phyloP scores from a whole-genome alignment of 345 rosid genomes.

The Arabis hirsuta region DNA sequence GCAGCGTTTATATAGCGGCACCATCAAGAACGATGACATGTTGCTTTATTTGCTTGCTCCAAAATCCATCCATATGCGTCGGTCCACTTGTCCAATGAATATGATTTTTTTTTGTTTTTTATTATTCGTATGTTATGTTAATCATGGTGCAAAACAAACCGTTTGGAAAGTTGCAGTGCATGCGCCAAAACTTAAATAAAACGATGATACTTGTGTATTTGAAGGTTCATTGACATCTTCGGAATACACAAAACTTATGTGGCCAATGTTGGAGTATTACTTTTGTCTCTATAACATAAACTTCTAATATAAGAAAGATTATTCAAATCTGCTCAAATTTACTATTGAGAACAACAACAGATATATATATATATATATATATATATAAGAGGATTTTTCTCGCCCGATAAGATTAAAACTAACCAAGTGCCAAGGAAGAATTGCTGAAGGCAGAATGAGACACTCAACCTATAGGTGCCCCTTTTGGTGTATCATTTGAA shows the following conservation, averaged over 20 bases:
- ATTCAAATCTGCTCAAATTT: not conserved
- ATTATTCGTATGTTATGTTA: no score
- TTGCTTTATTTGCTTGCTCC: not conserved
- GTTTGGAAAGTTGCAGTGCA: no score
- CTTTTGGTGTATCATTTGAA: conserved; percentile 50
- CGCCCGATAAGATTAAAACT: conserved; percentile 16
- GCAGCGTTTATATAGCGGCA: conserved; percentile 29
- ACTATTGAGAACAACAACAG: conserved; percentile 12
- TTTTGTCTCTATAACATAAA: not conserved
- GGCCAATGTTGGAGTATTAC: not conserved
- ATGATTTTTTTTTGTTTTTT: no score
- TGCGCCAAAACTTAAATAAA: not conserved
- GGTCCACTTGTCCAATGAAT: no score
- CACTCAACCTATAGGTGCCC: conserved; percentile 27
- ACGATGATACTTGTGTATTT: not conserved
- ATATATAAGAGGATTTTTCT: not conserved
- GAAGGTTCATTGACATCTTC: not conserved
- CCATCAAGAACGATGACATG: not conserved
- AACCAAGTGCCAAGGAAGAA: conserved; percentile 11
- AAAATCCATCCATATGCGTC: no score
- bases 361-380: no score
- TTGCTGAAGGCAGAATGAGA: conserved; percentile 11
- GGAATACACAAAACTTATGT: not conserved
- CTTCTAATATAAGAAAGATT: not conserved
- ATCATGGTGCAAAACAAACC: no score